Base-by-base conservation (phyloP, 805 yeast genomes). In the Wickerhamomyces bisporus region DNA sequence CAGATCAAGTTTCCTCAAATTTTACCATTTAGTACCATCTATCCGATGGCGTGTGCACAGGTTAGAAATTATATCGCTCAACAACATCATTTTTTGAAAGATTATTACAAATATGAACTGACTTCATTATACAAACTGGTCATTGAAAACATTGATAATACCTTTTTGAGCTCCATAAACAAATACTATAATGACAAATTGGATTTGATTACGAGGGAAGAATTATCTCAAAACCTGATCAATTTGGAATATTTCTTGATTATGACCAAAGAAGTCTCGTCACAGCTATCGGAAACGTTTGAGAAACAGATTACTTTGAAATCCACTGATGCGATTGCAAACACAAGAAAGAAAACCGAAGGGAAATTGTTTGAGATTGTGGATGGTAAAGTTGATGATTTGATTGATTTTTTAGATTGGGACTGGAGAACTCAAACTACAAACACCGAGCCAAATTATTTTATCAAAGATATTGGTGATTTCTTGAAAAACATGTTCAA, bases 21-120 rank as follows among this genome's bases (percentile, higher is more conserved):
- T 0, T 62, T 91, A 37, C 97, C 98, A 13, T 93, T 91, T 54
- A 86, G 96, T 36, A 83, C 85, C 40, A 78, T 87, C 42, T 89
- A 87, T 52, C 89, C 95, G 19, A 82, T 86, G 63, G 77, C 87
- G 24, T 91, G 97, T 60, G 75, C 86, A 18, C 79, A 85, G 26
- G 60, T 86, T 15, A 71, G 86, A 38, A 71, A 77, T 14, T 77
- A 84, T 28, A 71, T 89, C 16, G 70, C 74, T 21, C 77, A 77
- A 42, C 71, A 85, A 36, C 66, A 75, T n/a, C 63, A 66, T 15
- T 93, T 89, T 52, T 61, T 84, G 29, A 75, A 75, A 35, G 79
- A 79, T 47, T 81, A 79, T 52, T 73, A 73, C 44, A 79, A 80
- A 46, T 82, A 76, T 45, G 74, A 77, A 29, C 68, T 79, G 16